These are phyloP conservation scores for Tephrocybe sp. DNA, from an alignment of 768 basidiomycete genomes.

Conservation along the genomic window DNA sequence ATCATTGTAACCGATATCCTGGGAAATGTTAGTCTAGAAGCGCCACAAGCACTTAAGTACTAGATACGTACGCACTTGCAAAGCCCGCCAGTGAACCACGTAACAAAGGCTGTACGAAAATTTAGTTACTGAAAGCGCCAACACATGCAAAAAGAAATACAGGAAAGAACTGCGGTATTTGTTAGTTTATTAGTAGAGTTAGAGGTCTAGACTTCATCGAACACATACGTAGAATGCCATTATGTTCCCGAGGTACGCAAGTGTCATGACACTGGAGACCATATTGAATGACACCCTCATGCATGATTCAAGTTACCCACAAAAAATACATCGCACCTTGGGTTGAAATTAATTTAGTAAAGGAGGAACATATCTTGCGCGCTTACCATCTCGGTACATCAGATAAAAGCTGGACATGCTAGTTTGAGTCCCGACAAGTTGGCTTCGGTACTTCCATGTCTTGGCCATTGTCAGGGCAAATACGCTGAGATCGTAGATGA, in stretches of 20 bases:
- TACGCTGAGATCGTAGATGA: slow-evolving; percentile 7
- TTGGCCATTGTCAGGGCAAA: slow-evolving; percentile 9
- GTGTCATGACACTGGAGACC: neutral
- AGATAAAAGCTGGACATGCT: neutral
- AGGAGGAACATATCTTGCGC: too few species aligned
- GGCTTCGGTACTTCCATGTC: slow-evolving; percentile 4
- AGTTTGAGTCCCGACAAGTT: neutral
- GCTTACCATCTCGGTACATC: slow-evolving; percentile 7
- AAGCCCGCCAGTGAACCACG: neutral
- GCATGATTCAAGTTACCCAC: neutral
- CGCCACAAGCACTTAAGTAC: neutral
- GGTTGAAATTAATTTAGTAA: neutral
- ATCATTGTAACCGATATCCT: slow-evolving; percentile 12
- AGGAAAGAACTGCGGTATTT: neutral
- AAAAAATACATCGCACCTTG: neutral
- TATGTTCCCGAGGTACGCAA: neutral
- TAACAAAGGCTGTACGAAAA: neutral
- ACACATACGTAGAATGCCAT: neutral
- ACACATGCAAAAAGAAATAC: neutral
- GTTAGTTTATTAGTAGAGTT: neutral
- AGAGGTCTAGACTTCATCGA: neutral
- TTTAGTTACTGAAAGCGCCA: neutral
- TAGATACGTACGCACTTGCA: neutral
- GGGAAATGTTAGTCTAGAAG: neutral
- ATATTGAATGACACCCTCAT: neutral